Conservation (phyloP, 352 stramenopile genomes). For the Phytophthora gonapodyides region DNA sequence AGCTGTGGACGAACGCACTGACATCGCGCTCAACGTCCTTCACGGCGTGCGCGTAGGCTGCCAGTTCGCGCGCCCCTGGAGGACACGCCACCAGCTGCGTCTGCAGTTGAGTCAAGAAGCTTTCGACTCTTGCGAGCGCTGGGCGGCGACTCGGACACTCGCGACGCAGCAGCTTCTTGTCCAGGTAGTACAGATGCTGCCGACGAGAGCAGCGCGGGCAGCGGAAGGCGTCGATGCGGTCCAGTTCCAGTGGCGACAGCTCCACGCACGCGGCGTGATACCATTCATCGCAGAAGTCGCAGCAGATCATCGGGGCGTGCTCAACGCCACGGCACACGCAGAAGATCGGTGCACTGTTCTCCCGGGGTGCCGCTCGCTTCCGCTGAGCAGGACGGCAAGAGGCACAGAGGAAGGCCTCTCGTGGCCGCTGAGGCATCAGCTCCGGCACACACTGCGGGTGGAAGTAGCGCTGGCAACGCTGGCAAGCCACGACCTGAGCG, state of each 20-base stretch:
- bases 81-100: slow-evolving; percentile 57
- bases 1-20: slow-evolving; percentile 42
- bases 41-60: slow-evolving; percentile 57
- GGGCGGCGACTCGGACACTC: slow-evolving; percentile 57
- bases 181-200: slow-evolving; percentile 74
- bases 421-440: slow-evolving; percentile 14
- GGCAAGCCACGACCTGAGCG: slow-evolving; percentile 54
- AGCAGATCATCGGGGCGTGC: slow-evolving; percentile 84
- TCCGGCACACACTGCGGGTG: slow-evolving; percentile 61
- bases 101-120: slow-evolving; percentile 60
- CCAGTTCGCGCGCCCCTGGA: slow-evolving; percentile 52
- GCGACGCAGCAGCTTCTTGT: slow-evolving; percentile 55
- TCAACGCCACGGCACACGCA: slow-evolving; percentile 74
- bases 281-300: slow-evolving; percentile 89
- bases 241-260: slow-evolving; percentile 57
- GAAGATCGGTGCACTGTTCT: slow-evolving; percentile 42
- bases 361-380: slow-evolving; percentile 11
- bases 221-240: slow-evolving; percentile 70
- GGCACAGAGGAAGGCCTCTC: slow-evolving; percentile 25
- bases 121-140: slow-evolving; percentile 52
- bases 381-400: slow-evolving; percentile 23
- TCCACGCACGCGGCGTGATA: slow-evolving; percentile 79
- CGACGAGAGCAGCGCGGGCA: slow-evolving; percentile 68
- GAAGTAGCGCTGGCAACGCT: slow-evolving; percentile 54
- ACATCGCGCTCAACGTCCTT: slow-evolving; percentile 46